These are phyloP conservation scores for Graphiopsis chlorocephala DNA, from an alignment of 2,329 filamentous ascomycete genomes.

Conservation along the genomic window DNA sequence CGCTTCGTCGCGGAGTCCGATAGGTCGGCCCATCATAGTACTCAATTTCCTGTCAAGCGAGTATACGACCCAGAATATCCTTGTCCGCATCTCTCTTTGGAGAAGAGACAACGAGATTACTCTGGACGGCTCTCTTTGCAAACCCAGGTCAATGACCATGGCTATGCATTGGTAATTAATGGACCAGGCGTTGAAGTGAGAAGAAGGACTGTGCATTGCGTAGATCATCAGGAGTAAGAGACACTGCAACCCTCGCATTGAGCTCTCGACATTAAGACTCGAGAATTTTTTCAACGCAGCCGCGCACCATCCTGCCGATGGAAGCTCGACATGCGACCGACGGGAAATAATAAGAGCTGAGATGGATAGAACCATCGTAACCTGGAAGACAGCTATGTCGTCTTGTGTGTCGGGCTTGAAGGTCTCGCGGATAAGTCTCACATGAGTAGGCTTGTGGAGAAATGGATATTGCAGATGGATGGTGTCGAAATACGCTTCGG, in stretches of 20 bases:
- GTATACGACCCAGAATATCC: background rate
- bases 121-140: background rate
- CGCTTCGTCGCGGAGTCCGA: background rate
- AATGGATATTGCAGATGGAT: constrained; percentile 42
- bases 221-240: background rate
- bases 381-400: background rate
- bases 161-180: constrained; percentile 1
- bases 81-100: background rate
- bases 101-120: background rate
- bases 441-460: constrained; percentile 34
- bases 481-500: constrained; percentile 38
- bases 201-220: constrained; percentile 1
- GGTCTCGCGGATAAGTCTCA: background rate
- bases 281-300: background rate
- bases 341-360: background rate
- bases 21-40: constrained; percentile 1
- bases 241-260: background rate
- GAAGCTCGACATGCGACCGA: background rate
- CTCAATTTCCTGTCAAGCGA: background rate
- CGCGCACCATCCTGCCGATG: background rate
- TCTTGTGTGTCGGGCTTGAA: background rate
- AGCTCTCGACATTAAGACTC: background rate
- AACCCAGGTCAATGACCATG: background rate
- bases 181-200: background rate
- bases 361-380: background rate